Percentiles rank a stretch among this genome's conserved stretches.
Conservation (phyloP, 2,329 filamentous ascomycete genomes). For the Aspergillus carbonarius region DNA sequence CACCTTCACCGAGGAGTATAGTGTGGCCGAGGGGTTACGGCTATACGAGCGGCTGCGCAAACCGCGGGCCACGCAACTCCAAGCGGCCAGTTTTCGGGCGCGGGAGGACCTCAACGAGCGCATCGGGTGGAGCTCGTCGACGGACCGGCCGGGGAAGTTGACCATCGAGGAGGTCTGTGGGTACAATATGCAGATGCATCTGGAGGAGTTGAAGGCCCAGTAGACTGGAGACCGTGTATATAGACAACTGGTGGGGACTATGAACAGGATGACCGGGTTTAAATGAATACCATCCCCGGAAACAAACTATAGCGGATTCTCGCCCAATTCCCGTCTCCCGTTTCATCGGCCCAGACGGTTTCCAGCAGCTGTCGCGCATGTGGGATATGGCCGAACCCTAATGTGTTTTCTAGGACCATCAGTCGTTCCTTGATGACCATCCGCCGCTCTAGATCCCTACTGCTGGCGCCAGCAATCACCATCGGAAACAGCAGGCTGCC, state of each 20-base stretch:
- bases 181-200: constrained; percentile 27
- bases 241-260: background rate
- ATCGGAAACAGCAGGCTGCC: constrained; percentile 44
- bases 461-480: constrained; percentile 45
- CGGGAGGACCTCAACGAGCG: constrained; percentile 29
- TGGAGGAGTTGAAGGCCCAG: constrained; percentile 5
- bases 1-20: constrained; percentile 20
- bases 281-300: constrained; percentile 29
- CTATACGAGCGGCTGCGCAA: constrained; percentile 33
- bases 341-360: constrained; percentile 37
- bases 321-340: constrained; percentile 29
- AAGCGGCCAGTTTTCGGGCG: constrained; percentile 29
- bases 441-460: constrained; percentile 35
- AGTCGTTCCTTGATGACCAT: constrained; percentile 43
- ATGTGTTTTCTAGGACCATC: constrained; percentile 47
- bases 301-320: constrained; percentile 28
- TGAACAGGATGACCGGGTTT: background rate
- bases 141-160: constrained; percentile 29
- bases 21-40: constrained; percentile 20
- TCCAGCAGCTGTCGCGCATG: constrained; percentile 43
- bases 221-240: background rate
- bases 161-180: constrained; percentile 36
- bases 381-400: constrained; percentile 46
- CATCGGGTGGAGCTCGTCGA: constrained; percentile 30
- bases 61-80: constrained; percentile 29